Base-by-base conservation (phyloP, 176 grass and related monocot genomes). In the Panicum miliaceum region DNA sequence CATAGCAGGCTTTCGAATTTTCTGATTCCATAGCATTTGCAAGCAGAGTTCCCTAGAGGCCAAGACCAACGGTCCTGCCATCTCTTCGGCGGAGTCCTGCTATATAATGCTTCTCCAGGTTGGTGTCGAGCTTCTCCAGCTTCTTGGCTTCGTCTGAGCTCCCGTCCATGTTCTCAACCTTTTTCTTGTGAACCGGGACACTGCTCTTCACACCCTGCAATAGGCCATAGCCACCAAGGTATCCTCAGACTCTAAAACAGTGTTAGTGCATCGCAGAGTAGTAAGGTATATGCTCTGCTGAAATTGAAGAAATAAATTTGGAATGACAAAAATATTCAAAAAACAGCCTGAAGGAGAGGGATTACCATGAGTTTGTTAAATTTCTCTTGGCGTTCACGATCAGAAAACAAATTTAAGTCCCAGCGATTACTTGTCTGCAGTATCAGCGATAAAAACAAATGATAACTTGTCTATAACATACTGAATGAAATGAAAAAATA, bases 321-420 rank as follows among this genome's bases (percentile, higher is more conserved):
- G 5, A 54, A 25, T 23, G 36, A 32, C 25, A 18, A 4, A 42
- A 81, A 64, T 84, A 38, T 65, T 67, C 35, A 61, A 58, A 73
- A 16, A 13, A 27, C 6, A 20, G 46, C 67, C 38, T 52, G 6
- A 35, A 70, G 43, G 72, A 47, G 78, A 72, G 61, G 76, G 85
- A 83, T 92, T 90, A 98, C 96, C 96, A 96, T 98, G 91, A 98
- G 96, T 87, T 93, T 95, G 69, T 98, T 98, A 73, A 98, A 98
- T 79, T 98, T 98, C 81, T 98, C 93, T 80, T 98, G 96, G 51
- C 96, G 89, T 20, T 98, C 93, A 13, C 77, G 89, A n/a, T 98
- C 91, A 81, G 83, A 70, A 84, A 98, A 98, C 69, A 95, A 72
- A 93, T 93, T 91, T 3, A 76, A 78, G 52, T 98, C 93, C 91